These are phyloP conservation scores for Rhypophila decipiens DNA, from an alignment of 495 filamentous ascomycete species.

Conservation along the genomic window DNA sequence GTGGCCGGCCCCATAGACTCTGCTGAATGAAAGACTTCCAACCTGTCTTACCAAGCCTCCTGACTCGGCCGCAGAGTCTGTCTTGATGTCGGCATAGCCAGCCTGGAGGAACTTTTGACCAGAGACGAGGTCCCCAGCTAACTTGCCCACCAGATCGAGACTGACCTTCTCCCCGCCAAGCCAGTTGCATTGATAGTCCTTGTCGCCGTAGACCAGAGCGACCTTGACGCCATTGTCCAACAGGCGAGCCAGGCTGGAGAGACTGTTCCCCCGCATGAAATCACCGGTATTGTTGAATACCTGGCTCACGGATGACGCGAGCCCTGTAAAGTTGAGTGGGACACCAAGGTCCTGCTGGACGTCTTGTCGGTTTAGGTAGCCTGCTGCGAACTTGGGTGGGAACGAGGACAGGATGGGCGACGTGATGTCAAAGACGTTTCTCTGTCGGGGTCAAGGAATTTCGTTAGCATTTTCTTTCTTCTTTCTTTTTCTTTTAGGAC, in stretches of 20 bases:
- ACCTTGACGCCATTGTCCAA: conserved; percentile 52
- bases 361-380: conserved; percentile 48
- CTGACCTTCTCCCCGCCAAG: conserved; percentile 55
- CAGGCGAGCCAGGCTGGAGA: conserved; percentile 46
- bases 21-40: conserved; percentile 57
- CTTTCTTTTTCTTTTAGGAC: no score
- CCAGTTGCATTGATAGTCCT: conserved; percentile 54
- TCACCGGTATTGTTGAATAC: conserved; percentile 26
- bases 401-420: conserved; percentile 44
- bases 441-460: no score
- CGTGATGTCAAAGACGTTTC: conserved; percentile 44
- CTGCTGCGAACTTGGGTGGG: conserved; percentile 47
- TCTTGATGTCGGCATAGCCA: conserved; percentile 45
- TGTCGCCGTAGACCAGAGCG: conserved; percentile 53
- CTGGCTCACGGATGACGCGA: not conserved
- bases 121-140: no score
- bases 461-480: no score
- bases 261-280: conserved; percentile 18
- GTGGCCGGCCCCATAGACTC: conserved; percentile 56
- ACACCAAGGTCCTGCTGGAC: conserved; percentile 54
- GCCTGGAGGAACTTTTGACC: conserved; percentile 30
- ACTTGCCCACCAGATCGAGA: no score
- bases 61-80: conserved; percentile 41
- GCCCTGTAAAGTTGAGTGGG: conserved; percentile 52
- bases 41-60: conserved; percentile 54